Percentiles rank a stretch among this genome's conserved stretches.
Conservation (phyloP, 2,329 filamentous ascomycete genomes). For the Fusarium sp. region DNA sequence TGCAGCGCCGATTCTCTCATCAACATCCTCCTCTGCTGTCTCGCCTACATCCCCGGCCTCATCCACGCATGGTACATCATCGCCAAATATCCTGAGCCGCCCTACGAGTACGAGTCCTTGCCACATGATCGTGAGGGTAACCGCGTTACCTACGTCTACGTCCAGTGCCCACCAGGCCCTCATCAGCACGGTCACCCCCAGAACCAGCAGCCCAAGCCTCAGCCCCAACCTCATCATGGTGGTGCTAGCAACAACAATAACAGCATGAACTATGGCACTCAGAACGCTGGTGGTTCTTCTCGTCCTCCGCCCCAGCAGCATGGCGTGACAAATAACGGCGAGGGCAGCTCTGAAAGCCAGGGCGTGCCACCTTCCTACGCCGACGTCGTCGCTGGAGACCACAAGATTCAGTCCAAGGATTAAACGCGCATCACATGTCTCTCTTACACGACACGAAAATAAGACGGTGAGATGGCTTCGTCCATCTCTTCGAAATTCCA, state of each 20-base stretch:
- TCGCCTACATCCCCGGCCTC: constrained; percentile 85
- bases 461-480: background rate
- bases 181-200: constrained; percentile 46
- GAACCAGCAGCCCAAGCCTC: constrained; percentile 42
- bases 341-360: constrained; percentile 53
- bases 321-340: constrained; percentile 50
- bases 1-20: constrained; percentile 93
- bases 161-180: constrained; percentile 59
- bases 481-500: background rate
- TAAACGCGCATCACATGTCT: constrained; percentile 26
- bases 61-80: constrained; percentile 99
- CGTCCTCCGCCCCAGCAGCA: constrained; percentile 46
- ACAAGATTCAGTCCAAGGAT: constrained; percentile 79
- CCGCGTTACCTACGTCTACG: constrained; percentile 82
- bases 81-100: constrained; percentile 81
- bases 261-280: constrained; percentile 59
- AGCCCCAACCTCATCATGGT: constrained; percentile 46
- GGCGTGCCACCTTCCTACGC: constrained; percentile 84
- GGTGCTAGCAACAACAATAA: constrained; percentile 25
- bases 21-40: constrained; percentile 88
- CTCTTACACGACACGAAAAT: background rate
- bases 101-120: constrained; percentile 75
- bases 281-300: constrained; percentile 40
- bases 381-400: constrained; percentile 87
- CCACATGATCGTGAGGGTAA: constrained; percentile 66